A percentile compares a stretch with the other conserved stretches of the same genome.
Conservation (phyloP, 179 eudicot species). For the Actinidia arguta region DNA sequence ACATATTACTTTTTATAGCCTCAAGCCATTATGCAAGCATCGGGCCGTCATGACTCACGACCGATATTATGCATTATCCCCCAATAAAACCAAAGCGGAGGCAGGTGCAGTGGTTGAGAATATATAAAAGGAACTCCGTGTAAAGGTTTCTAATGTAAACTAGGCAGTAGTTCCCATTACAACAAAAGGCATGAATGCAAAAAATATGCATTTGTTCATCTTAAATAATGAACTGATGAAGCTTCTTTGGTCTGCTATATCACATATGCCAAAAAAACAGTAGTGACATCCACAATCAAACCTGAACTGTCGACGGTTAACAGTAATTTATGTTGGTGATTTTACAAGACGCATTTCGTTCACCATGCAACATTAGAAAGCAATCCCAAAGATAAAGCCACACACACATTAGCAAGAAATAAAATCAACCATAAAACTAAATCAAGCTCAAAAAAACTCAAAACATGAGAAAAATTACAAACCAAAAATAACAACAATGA, state of each 20-base stretch:
- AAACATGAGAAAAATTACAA: neutral
- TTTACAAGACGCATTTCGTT: neutral
- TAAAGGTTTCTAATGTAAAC: no score
- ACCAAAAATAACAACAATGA: neutral
- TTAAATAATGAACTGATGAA: neutral
- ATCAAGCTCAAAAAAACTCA: neutral
- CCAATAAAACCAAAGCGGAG: no score
- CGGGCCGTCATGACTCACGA: no score
- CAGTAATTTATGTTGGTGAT: neutral
- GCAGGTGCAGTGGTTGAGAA: no score
- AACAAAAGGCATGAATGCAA: no score
- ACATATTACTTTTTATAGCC: no score
- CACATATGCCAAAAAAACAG: neutral
- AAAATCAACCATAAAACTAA: neutral
- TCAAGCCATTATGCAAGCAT: no score
- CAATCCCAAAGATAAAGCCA: neutral
- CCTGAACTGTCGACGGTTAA: neutral
- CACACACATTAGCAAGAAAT: neutral
- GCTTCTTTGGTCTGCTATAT: neutral
- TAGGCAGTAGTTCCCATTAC: no score
- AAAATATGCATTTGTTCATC: no score
- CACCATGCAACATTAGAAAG: neutral
- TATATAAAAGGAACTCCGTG: no score
- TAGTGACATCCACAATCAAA: neutral
- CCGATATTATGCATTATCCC: no score